phyloP scores from a whole-genome alignment of 495 filamentous ascomycete species.

The Parachaetomium inaequale region DNA sequence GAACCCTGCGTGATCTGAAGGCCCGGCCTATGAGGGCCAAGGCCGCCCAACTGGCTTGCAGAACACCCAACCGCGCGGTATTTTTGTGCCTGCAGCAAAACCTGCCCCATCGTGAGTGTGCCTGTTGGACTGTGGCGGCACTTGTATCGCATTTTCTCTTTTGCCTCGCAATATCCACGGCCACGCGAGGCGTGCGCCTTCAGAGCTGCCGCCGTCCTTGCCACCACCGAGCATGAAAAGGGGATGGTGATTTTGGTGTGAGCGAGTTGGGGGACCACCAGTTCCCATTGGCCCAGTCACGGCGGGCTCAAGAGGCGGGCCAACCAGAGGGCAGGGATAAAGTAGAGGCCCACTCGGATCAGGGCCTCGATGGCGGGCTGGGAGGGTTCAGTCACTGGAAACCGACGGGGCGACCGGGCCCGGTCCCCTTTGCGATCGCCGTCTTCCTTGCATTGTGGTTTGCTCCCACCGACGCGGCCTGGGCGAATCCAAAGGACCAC shows the following conservation, averaged over 20 bases:
- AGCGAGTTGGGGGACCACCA: background rate
- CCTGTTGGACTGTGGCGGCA: background rate
- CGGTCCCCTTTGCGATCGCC: constrained; percentile 16
- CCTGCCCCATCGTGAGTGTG: background rate
- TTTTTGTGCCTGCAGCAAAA: background rate
- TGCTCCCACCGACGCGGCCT: constrained; percentile 5
- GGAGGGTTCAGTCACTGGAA: constrained; percentile 8
- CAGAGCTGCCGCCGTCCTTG: constrained; percentile 8
- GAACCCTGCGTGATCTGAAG: constrained; percentile 1
- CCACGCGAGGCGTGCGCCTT: background rate
- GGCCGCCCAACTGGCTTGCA: background rate
- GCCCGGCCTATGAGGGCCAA: background rate
- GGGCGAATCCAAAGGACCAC: constrained; percentile 5
- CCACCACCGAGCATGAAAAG: background rate
- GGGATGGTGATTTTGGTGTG: background rate
- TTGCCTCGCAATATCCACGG: background rate
- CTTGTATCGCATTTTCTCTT: background rate
- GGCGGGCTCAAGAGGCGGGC: constrained; percentile 2
- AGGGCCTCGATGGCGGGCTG: constrained; percentile 4
- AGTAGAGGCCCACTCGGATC: constrained; percentile 8
- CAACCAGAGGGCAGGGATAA: constrained; percentile 19
- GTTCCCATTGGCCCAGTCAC: constrained; percentile 17
- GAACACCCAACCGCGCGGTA: constrained; percentile 9
- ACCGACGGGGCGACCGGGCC: constrained; percentile 16
- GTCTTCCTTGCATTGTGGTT: constrained; percentile 10